These are phyloP conservation scores for Populus davidiana DNA, from an alignment of 345 rosid species.

Conservation along the genomic window DNA sequence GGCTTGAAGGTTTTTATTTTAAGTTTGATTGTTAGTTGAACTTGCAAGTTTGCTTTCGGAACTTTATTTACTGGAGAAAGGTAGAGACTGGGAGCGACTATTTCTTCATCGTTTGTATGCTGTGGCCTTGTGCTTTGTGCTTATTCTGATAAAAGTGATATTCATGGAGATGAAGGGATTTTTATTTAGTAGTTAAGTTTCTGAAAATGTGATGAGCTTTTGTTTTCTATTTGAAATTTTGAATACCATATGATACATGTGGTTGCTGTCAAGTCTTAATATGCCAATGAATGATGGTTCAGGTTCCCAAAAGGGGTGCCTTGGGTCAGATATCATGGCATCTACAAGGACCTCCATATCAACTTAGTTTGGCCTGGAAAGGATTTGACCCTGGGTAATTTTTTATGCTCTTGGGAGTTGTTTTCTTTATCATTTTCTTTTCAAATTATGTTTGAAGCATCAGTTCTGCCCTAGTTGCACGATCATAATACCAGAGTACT, in stretches of 20 bases:
- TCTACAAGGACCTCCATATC: constrained; percentile 55
- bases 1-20: neutral
- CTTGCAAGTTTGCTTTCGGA: neutral
- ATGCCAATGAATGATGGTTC: constrained; percentile 11
- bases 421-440: neutral
- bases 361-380: constrained; percentile 82
- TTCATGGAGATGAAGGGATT: neutral
- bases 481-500: neutral
- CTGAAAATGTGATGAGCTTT: neutral
- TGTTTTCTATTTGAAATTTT: neutral
- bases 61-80: neutral
- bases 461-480: neutral
- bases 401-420: neutral
- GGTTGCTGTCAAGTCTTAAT: constrained; percentile 9
- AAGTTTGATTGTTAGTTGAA: neutral
- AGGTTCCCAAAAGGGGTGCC: constrained; percentile 86
- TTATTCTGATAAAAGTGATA: neutral
- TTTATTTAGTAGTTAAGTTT: neutral
- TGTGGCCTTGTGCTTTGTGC: neutral
- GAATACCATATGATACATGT: neutral
- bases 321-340: constrained; percentile 75
- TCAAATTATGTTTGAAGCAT: neutral
- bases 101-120: neutral
- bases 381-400: constrained; percentile 49
- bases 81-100: neutral